These are phyloP conservation scores for Saccharomyces hybrid DNA, from an alignment of 1,139 yeast species.

Conservation along the genomic window DNA sequence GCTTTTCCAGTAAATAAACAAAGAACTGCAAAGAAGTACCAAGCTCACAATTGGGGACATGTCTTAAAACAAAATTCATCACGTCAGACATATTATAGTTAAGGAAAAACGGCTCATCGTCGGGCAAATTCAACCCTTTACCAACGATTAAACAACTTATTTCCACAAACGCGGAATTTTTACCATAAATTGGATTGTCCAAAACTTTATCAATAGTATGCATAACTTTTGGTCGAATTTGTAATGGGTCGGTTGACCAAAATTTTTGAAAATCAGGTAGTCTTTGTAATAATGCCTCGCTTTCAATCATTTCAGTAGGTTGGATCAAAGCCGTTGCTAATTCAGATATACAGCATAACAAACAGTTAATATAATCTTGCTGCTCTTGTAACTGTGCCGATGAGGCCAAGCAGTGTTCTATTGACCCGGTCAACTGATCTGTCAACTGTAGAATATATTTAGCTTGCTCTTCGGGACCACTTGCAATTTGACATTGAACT, in stretches of 20 bases:
- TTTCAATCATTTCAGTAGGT: conserved; percentile 43
- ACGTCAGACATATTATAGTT: conserved; percentile 25
- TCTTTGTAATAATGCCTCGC: conserved; percentile 28
- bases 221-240: conserved; percentile 34
- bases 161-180: conserved; percentile 27
- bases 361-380: conserved; percentile 40
- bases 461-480: conserved; percentile 39
- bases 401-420: conserved; percentile 17
- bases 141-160: conserved; percentile 28
- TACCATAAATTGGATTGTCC: conserved; percentile 16
- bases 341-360: conserved; percentile 55
- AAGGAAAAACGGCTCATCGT: conserved; percentile 28
- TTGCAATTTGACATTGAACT: conserved; percentile 41
- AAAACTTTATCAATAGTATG: conserved; percentile 26
- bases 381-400: conserved; percentile 14
- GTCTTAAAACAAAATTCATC: conserved; percentile 21
- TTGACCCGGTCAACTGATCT: conserved; percentile 22
- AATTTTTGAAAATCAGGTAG: conserved; percentile 27
- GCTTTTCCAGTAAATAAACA: conserved; percentile 24
- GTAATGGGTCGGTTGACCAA: conserved; percentile 36
- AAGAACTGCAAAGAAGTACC: conserved; percentile 25
- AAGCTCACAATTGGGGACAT: conserved; percentile 17
- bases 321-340: conserved; percentile 60
- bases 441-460: conserved; percentile 28
- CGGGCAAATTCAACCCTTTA: conserved; percentile 23